These are phyloP conservation scores for Elaeis oleifera DNA, from an alignment of 202 grass and related monocot genomes.

Conservation along the genomic window DNA sequence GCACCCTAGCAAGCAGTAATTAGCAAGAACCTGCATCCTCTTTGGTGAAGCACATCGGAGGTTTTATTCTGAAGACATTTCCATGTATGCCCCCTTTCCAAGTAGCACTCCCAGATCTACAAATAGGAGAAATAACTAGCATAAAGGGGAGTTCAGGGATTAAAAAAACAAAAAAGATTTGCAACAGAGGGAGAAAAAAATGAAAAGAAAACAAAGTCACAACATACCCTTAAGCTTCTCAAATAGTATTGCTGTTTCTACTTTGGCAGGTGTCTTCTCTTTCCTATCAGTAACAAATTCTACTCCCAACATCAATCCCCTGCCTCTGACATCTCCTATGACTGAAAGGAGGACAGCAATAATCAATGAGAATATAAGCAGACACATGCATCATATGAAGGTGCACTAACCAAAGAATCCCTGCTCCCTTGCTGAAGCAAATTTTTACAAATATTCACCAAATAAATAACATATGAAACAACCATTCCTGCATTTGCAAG, in stretches of 20 bases:
- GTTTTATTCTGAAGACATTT: constrained; percentile 17
- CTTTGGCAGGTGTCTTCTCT: constrained; percentile 83
- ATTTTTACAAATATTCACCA: too few species aligned
- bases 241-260: constrained; percentile 58
- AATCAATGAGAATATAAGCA: neutral
- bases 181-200: neutral
- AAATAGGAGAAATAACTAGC: neutral
- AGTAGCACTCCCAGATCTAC: constrained; percentile 13
- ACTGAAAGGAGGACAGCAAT: constrained; percentile 33
- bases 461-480: too few species aligned
- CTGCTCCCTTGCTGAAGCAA: too few species aligned
- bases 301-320: constrained; percentile 93
- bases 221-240: constrained; percentile 80
- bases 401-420: too few species aligned
- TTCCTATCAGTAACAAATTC: constrained; percentile 84
- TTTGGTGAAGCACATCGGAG: constrained; percentile 15
- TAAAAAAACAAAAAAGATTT: neutral
- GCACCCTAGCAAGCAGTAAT: neutral
- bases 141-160: constrained; percentile 2
- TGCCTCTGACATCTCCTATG: constrained; percentile 95
- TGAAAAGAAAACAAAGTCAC: neutral
- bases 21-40: constrained; percentile 13
- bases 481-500: too few species aligned
- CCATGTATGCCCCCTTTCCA: constrained; percentile 12
- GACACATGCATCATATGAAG: too few species aligned